Conservation (phyloP, 148 eudicot species). For the Cornus suecica region DNA sequence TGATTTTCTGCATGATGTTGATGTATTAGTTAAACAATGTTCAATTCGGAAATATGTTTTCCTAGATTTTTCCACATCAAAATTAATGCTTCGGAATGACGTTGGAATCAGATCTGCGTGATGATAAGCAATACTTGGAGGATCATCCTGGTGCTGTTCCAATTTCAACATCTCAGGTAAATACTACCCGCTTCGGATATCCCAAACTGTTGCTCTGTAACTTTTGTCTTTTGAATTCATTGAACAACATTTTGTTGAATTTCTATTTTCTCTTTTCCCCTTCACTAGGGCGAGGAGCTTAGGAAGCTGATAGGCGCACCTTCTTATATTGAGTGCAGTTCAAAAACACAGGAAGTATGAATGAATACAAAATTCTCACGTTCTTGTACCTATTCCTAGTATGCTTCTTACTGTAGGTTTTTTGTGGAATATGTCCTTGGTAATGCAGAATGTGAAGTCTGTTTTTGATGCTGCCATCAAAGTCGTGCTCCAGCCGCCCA, state of each 20-base stretch:
- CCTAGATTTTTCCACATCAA: neutral
- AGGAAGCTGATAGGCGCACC: conserved; percentile 74
- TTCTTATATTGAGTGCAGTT: conserved; percentile 79
- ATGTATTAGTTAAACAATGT: neutral
- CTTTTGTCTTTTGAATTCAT: neutral
- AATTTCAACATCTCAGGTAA: conserved; percentile 72
- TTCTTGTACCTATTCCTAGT: neutral
- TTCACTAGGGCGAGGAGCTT: conserved; percentile 66
- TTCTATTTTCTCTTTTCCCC: neutral
- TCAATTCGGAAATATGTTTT: neutral
- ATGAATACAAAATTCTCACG: neutral
- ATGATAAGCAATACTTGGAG: conserved; percentile 71
- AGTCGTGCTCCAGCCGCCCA: conserved; percentile 96
- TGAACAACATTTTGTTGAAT: neutral
- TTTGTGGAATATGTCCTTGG: neutral
- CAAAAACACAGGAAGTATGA: conserved; percentile 75
- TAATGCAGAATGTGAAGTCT: conserved; percentile 74
- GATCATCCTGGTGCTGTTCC: conserved; percentile 89
- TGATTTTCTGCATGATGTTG: neutral
- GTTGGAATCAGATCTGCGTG: conserved; percentile 69
- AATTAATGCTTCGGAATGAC: conserved; percentile 9
- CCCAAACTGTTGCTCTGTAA: neutral
- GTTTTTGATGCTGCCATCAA: conserved; percentile 97
- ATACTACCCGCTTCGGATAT: neutral
- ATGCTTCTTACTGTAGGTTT: neutral